Evolutionary conservation across 148 eudicot species (phyloP).

Genomic region (Arbutus unedo): DNA sequence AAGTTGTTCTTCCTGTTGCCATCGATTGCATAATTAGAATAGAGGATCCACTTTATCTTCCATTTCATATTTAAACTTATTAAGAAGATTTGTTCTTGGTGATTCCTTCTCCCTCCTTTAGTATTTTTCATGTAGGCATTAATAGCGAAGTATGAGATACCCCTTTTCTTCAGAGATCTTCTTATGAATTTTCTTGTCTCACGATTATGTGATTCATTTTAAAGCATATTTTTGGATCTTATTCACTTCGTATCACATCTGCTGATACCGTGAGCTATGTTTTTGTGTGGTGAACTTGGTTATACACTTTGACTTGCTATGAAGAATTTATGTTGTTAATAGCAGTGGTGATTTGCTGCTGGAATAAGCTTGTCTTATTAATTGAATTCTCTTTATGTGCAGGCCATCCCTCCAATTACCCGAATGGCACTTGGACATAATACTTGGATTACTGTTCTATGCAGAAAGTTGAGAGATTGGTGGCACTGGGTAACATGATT

Average conservation of each 20-base stretch:
- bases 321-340: background rate
- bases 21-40: too few relatives aligned
- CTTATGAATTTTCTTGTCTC: background rate
- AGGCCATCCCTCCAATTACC: slow-evolving; percentile 94
- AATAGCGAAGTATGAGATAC: background rate
- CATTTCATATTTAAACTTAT: background rate
- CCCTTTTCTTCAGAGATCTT: too few relatives aligned
- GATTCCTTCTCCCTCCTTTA: background rate
- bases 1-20: background rate
- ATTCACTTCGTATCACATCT: background rate
- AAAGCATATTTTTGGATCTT: slow-evolving; percentile 3
- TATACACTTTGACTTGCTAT: background rate
- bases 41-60: too few relatives aligned
- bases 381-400: background rate
- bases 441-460: slow-evolving; percentile 94
- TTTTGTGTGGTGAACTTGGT: background rate
- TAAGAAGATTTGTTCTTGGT: background rate
- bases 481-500: slow-evolving; percentile 89
- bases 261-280: background rate
- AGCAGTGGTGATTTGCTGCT: background rate
- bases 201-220: background rate
- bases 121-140: background rate
- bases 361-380: background rate
- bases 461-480: slow-evolving; percentile 97
- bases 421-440: slow-evolving; percentile 84